Base-by-base conservation (phyloP, 2,329 filamentous ascomycete species). In the Pseudogymnoascus sp. region DNA sequence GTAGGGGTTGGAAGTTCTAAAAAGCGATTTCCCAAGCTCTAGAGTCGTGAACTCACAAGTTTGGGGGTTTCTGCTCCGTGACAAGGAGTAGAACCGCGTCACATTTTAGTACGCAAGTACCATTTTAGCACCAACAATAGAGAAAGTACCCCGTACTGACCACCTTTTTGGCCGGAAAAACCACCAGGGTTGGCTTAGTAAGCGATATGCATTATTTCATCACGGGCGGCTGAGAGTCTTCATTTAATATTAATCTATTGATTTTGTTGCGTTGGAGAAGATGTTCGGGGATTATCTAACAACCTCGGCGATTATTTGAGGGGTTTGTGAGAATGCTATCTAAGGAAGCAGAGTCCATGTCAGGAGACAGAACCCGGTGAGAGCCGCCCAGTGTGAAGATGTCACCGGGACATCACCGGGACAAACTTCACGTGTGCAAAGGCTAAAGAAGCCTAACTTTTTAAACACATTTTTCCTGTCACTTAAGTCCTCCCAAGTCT, bases 71-170 rank as follows among this genome's bases (percentile, higher is more conserved):
- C 46, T 56, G 25, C 5, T 56, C 46, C 25, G 25, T 34, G 46
- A 56, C 46, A 56, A 56, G 46, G 49, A 56, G 49, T 56, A 56
- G 49, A 56, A 56, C 49, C 59, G 34, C 59, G 59, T 60, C 59
- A 42, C 59, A 42, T 42, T 60, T 60, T 60, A 60, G 38, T 36
- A 21, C 59, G 38, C 53, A 42, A 60, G 59, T 38, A 42, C 59
- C 59, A 60, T 34, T 56, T 56, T 56, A 56, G 46, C 46, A 56
- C 25, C n/a, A 31, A 18, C 2, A 49, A 6, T 11, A n/a, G 4
- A 12, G 21, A 28, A 49, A 56, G 25, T 56, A 56, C 46, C 46
- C 46, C 46, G n/a, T 56, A 42, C 59, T 38, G 59, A 37, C 59
- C 59, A 42, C 34, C 18, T 31, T 60, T 60, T 60, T 60, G 34